Evolutionary conservation across 2,329 filamentous ascomycete species (phyloP).

Genomic region (Pochonia chlamydosporia): DNA sequence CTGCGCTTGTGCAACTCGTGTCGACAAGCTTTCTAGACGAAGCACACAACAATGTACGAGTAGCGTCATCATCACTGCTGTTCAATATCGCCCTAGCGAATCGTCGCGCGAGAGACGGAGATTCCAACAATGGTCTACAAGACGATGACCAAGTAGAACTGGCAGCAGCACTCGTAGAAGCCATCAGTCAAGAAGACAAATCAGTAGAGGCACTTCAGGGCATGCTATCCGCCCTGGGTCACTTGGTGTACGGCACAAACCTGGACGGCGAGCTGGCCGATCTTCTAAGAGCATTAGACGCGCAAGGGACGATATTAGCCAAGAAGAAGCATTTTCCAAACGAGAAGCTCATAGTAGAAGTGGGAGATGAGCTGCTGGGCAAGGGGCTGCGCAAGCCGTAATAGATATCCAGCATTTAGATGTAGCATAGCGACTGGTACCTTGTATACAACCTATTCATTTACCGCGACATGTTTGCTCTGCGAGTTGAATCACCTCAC

Average conservation of each 20-base stretch:
- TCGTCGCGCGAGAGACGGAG: conserved; percentile 56
- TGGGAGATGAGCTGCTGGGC: conserved; percentile 45
- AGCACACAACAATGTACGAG: conserved; percentile 65
- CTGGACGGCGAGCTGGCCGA: conserved; percentile 72
- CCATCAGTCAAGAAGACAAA: conserved; percentile 50
- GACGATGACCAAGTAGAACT: conserved; percentile 75
- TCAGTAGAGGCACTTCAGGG: conserved; percentile 72
- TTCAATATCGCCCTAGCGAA: conserved; percentile 76
- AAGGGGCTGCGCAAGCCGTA: conserved; percentile 39
- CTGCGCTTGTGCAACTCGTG: conserved; percentile 61
- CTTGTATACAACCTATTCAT: too few species aligned
- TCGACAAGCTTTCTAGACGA: conserved; percentile 75
- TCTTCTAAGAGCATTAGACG: conserved; percentile 72
- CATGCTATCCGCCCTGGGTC: conserved; percentile 68
- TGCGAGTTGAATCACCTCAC: too few species aligned
- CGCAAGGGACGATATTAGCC: conserved; percentile 53
- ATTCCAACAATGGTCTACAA: conserved; percentile 51
- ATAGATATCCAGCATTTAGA: too few species aligned
- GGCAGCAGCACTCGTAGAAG: conserved; percentile 73
- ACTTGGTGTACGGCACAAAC: conserved; percentile 66
- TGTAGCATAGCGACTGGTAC: too few species aligned
- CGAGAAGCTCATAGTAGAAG: conserved; percentile 50
- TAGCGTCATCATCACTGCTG: conserved; percentile 74
- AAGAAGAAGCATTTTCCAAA: conserved; percentile 53
- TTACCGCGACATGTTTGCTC: too few species aligned